These are phyloP conservation scores for Botrytis tulipae DNA, from an alignment of 2,329 filamentous ascomycete species.

Conservation along the genomic window DNA sequence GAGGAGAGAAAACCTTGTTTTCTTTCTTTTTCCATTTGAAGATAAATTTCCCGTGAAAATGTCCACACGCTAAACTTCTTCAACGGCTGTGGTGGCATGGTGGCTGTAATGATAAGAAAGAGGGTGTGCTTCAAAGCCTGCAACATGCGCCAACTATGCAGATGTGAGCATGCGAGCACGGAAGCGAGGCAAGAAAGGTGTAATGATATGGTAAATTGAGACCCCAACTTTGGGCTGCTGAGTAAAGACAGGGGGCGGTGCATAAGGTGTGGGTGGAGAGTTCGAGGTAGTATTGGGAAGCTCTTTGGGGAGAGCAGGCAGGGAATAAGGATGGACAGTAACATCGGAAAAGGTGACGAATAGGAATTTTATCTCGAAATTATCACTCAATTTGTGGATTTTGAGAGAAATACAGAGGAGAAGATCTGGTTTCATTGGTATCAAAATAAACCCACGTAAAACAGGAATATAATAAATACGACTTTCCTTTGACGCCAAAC, in stretches of 20 bases:
- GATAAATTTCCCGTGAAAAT: neutral
- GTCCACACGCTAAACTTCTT: neutral
- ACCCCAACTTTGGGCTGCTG: slow-evolving; percentile 3
- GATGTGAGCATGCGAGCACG: neutral
- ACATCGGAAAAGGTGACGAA: neutral
- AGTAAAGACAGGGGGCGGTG: neutral
- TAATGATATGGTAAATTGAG: neutral
- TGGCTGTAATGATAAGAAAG: neutral
- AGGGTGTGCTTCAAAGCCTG: neutral
- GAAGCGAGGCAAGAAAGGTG: neutral
- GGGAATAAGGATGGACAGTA: neutral
- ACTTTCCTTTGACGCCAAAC: neutral
- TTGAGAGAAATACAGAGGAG: neutral
- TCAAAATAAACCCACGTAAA: neutral
- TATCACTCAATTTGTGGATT: neutral
- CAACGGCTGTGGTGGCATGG: slow-evolving; percentile 1
- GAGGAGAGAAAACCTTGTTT: neutral
- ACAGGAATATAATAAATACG: neutral
- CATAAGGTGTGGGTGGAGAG: slow-evolving; percentile 9
- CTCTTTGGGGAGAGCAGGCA: neutral
- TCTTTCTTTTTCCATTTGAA: neutral
- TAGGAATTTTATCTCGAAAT: neutral
- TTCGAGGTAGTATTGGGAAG: neutral
- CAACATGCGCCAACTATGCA: neutral
- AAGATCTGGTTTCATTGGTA: neutral